Evolutionary conservation across 2,329 filamentous ascomycete genomes (phyloP).

Genomic region (Elsinoe perseae): DNA sequence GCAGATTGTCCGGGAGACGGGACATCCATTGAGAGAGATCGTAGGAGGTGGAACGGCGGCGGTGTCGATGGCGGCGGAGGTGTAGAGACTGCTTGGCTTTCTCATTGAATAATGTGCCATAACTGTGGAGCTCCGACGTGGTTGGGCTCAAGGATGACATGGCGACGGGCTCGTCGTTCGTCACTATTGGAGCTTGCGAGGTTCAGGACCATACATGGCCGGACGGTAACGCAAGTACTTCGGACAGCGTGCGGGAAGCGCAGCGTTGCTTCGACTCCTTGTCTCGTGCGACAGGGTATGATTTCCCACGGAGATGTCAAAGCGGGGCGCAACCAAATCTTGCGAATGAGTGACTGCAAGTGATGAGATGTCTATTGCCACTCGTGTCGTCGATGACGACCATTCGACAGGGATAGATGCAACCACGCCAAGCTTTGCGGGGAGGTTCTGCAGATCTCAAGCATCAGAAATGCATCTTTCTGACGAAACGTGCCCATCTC

Average conservation of each 20-base stretch:
- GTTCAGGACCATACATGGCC: not conserved
- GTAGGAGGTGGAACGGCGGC: not conserved
- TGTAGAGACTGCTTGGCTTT: not conserved
- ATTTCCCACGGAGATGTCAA: not conserved
- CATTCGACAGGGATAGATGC: not conserved
- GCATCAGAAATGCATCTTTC: constrained; percentile 2
- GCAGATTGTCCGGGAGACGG: constrained; percentile 21
- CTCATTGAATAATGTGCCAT: constrained; percentile 15
- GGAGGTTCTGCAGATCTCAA: not conserved
- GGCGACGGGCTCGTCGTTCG: not conserved
- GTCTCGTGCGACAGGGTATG: not conserved
- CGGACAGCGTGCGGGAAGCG: not conserved
- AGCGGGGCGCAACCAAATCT: not conserved
- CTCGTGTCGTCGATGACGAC: constrained; percentile 2
- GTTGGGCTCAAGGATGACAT: not conserved
- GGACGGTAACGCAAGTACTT: not conserved
- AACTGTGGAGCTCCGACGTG: not conserved
- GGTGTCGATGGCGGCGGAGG: not conserved
- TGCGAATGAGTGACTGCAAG: not conserved
- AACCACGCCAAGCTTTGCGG: constrained; percentile 11
- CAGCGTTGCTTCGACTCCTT: not conserved
- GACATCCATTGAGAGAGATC: constrained; percentile 24
- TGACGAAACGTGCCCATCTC: constrained; percentile 1
- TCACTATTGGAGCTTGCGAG: not conserved
- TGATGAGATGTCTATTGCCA: not conserved